phyloP scores from a whole-genome alignment of 495 filamentous ascomycete genomes.

The Penicillium diatomitis region DNA sequence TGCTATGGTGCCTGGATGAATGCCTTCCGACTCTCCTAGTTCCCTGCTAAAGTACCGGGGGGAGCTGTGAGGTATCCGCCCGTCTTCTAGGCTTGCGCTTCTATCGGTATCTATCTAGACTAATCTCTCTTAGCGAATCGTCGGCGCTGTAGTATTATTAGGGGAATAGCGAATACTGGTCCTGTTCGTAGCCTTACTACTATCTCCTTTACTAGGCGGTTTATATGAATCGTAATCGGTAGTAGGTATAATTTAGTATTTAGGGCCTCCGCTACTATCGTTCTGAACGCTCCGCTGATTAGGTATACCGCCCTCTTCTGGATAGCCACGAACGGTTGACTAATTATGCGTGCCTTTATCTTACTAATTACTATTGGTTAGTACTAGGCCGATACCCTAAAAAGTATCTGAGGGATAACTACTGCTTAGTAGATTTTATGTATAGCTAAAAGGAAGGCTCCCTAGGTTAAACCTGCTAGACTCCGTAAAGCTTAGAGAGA shows the following conservation, averaged over 20 bases:
- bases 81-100: slow-evolving; percentile 9
- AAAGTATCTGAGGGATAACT: slow-evolving; percentile 13
- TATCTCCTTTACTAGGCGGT: slow-evolving; percentile 1
- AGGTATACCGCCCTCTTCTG: slow-evolving; percentile 1
- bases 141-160: neutral
- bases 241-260: slow-evolving; percentile 3
- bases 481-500: slow-evolving; percentile 10
- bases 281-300: slow-evolving; percentile 7
- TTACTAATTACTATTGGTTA: neutral
- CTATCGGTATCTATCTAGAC: slow-evolving; percentile 5
- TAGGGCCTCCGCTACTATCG: slow-evolving; percentile 6
- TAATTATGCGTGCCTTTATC: slow-evolving; percentile 2
- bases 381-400: slow-evolving; percentile 6
- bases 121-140: neutral
- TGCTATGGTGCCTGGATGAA: slow-evolving; percentile 11
- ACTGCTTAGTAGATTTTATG: slow-evolving; percentile 12
- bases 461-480: slow-evolving; percentile 8
- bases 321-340: neutral
- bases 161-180: neutral
- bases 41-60: slow-evolving; percentile 1
- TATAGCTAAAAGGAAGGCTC: slow-evolving; percentile 3
- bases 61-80: slow-evolving; percentile 9
- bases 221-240: slow-evolving; percentile 4
- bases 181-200: slow-evolving; percentile 4
- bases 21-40: slow-evolving; percentile 6